Base-by-base conservation (phyloP, 768 basidiomycete species). In the Rhodocollybia butyracea region DNA sequence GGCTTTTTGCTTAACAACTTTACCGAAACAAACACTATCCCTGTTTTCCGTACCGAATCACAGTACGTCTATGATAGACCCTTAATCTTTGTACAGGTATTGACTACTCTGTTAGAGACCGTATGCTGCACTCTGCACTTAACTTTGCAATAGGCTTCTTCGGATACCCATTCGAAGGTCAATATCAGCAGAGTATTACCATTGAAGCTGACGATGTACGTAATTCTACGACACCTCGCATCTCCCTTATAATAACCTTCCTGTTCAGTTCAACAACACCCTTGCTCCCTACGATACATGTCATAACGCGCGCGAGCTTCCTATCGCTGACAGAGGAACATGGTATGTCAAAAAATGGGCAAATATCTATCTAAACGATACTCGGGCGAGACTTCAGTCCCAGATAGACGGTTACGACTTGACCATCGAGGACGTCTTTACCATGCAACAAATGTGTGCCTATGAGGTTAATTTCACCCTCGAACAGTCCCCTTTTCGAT, bases 211-310 rank as follows among this genome's bases (percentile, higher is more conserved):
- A 69, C 0, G 81, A 78, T 4, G 89, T 77, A 73, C 64, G 84
- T 61, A 7, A 36, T 46, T 15, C 38, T 42, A 24, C 22, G 17
- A 12, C 43, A 8, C 55, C 22, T 30, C 24, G 65, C 52, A 57
- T 63, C 55, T 62, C 56, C n/a, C 51, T n/a, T 29, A 24, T 19
- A 8, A 40, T 57, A 36, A 4, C 30, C 7, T 47, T 32, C 24
- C 40, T 39, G 41, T 7, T 27, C 46, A 88, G 80, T 89, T 87
- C 64, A 92, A 91, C 70, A 89, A 89, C 66, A 94, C 94, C 1
- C 81, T 97, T 4, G 80, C 92, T 0, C 94, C 94, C 3, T 94
- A 94, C 60, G 79, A 80, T 55, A 91, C 80, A 7, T 91, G 93
- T 63, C 78, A 81, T 4, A 94, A 94, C 64, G 75, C 89, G 0